Evolutionary conservation across 2,329 filamentous ascomycete genomes (phyloP).

Genomic region (Aureobasidium sp.): DNA sequence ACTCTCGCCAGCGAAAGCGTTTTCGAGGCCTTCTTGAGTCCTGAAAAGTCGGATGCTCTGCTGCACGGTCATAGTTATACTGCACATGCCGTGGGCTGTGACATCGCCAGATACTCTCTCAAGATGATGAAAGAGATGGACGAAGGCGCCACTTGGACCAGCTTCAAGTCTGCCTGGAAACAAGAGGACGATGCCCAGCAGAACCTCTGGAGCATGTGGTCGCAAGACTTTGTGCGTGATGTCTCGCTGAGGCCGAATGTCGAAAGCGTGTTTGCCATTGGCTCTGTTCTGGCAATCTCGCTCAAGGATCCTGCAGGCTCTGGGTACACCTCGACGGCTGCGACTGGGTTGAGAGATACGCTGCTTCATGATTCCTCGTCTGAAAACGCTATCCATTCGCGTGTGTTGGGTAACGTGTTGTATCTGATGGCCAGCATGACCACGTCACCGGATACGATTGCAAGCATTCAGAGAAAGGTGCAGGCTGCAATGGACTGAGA

Average conservation of each 20-base stretch:
- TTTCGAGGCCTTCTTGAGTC: constrained; percentile 62
- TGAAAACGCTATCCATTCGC: constrained; percentile 47
- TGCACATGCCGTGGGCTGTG: constrained; percentile 73
- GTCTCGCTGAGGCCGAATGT: constrained; percentile 54
- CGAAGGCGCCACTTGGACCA: constrained; percentile 48
- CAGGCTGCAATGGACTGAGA: constrained; percentile 26
- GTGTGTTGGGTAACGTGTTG: constrained; percentile 55
- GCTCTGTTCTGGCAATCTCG: constrained; percentile 64
- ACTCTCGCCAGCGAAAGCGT: constrained; percentile 69
- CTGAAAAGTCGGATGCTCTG: constrained; percentile 70
- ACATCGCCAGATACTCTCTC: constrained; percentile 65
- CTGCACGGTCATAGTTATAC: constrained; percentile 85
- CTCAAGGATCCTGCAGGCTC: constrained; percentile 43
- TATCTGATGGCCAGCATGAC: constrained; percentile 55
- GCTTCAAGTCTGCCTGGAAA: constrained; percentile 46
- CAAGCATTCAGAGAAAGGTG: constrained; percentile 35
- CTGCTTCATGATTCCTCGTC: constrained; percentile 33
- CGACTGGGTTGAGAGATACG: constrained; percentile 45
- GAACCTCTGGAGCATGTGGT: constrained; percentile 66
- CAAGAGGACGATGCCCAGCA: neutral
- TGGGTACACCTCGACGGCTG: constrained; percentile 50
- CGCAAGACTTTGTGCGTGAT: constrained; percentile 49
- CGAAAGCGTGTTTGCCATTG: constrained; percentile 63
- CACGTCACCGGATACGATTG: constrained; percentile 37
- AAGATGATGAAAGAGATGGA: constrained; percentile 55